These are phyloP conservation scores for Pseudogymnoascus sp. DNA, from an alignment of 2,329 filamentous ascomycete genomes.

Conservation along the genomic window DNA sequence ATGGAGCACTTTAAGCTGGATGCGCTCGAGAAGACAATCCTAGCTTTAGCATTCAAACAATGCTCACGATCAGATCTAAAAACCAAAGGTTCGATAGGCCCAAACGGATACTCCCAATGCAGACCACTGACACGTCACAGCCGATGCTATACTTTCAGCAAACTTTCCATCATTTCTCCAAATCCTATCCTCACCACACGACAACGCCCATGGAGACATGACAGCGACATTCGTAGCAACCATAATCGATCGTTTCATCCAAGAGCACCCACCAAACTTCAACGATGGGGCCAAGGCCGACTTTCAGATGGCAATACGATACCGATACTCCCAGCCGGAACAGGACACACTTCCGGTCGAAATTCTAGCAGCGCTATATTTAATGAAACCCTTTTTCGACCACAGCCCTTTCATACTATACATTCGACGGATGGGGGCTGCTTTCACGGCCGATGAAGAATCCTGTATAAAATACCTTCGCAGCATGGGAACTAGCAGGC, in stretches of 20 bases:
- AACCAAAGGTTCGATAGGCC: constrained; percentile 63
- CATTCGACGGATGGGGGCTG: constrained; percentile 67
- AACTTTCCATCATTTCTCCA: constrained; percentile 73
- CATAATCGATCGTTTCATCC: constrained; percentile 78
- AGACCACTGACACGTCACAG: constrained; percentile 38
- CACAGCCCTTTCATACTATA: constrained; percentile 52
- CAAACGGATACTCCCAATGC: neutral
- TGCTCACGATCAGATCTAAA: constrained; percentile 74
- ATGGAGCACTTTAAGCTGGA: constrained; percentile 95
- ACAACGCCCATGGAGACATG: constrained; percentile 59
- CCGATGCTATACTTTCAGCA: constrained; percentile 79
- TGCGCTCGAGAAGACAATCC: constrained; percentile 74
- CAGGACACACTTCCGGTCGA: constrained; percentile 61
- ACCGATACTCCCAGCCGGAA: constrained; percentile 61
- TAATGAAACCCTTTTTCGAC: constrained; percentile 58
- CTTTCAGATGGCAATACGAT: constrained; percentile 53
- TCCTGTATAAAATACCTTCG: constrained; percentile 49
- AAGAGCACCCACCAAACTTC: constrained; percentile 80
- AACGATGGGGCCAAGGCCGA: constrained; percentile 67
- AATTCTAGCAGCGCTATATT: constrained; percentile 61
- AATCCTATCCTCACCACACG: constrained; percentile 58
- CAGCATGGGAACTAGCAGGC: constrained; percentile 47
- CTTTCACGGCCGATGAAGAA: constrained; percentile 70
- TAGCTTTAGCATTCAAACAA: constrained; percentile 82
- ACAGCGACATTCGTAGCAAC: constrained; percentile 64